Conservation (phyloP, 2,329 filamentous ascomycete species). For the Helminthosporium solani region DNA sequence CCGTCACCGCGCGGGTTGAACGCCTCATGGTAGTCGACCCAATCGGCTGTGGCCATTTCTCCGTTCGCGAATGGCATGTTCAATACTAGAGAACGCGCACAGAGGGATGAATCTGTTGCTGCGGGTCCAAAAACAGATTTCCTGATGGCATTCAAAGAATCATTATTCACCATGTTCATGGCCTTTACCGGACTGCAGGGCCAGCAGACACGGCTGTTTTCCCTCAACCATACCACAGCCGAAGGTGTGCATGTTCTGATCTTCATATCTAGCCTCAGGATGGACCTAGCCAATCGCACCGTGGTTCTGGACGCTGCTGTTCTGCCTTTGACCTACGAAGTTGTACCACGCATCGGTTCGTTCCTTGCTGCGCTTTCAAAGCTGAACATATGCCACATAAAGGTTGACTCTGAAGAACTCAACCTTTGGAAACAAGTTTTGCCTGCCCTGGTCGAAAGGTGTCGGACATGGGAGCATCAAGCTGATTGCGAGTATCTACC, state of each 20-base stretch:
- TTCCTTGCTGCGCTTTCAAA: not conserved
- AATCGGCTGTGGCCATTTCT: constrained; percentile 53
- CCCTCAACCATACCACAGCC: no score
- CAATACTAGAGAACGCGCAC: no score
- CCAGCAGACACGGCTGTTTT: no score
- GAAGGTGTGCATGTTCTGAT: no score
- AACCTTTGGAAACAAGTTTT: constrained; percentile 18
- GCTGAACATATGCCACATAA: no score
- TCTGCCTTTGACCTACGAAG: constrained; percentile 22
- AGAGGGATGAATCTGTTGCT: no score
- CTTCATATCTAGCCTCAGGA: constrained; percentile 25
- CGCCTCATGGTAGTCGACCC: constrained; percentile 48
- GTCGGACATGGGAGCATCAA: constrained; percentile 42
- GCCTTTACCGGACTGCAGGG: no score
- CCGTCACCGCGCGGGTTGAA: constrained; percentile 47
- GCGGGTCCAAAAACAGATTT: no score
- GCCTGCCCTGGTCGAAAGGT: constrained; percentile 31
- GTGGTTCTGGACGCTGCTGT: constrained; percentile 38
- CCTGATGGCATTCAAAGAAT: no score
- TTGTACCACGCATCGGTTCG: constrained; percentile 3
- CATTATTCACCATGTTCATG: no score
- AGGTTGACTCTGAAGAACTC: constrained; percentile 16
- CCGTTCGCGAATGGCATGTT: constrained; percentile 51
- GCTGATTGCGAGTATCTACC: constrained; percentile 21
- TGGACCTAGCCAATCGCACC: constrained; percentile 36